Evolutionary conservation across 164 flowering plant species (phyloP).

Genomic region (Piper longum): DNA sequence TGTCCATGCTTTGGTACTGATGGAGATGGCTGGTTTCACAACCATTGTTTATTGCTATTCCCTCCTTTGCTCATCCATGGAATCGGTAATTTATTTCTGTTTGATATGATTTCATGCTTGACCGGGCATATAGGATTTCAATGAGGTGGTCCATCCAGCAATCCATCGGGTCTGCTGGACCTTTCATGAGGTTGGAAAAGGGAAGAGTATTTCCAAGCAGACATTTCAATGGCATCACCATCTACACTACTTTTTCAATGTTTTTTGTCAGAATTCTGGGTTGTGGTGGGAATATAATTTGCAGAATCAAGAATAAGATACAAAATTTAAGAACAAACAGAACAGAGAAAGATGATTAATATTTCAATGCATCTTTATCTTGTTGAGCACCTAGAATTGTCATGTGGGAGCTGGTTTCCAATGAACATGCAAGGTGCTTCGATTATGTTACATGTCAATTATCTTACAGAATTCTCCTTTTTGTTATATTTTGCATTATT

Average conservation of each 20-base stretch:
- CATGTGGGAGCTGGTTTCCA: too few relatives aligned
- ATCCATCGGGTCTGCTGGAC: slow-evolving; percentile 1
- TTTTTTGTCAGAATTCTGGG: neutral
- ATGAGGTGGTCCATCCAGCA: neutral
- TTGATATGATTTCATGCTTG: slow-evolving; percentile 1
- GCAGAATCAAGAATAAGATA: neutral
- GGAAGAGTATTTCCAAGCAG: neutral
- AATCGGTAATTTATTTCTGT: neutral
- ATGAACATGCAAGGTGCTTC: too few relatives aligned
- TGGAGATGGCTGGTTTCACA: slow-evolving; percentile 6
- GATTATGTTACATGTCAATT: too few relatives aligned
- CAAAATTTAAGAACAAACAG: neutral
- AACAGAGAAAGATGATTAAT: neutral
- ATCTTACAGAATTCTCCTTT: too few relatives aligned
- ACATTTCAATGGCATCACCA: slow-evolving; percentile 2
- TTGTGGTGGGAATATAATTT: neutral
- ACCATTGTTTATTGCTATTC: neutral
- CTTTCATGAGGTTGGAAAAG: slow-evolving; percentile 2
- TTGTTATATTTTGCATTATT: too few relatives aligned
- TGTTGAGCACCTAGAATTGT: neutral
- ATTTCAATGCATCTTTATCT: neutral
- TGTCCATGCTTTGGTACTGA: neutral
- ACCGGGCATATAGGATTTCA: slow-evolving; percentile 1
- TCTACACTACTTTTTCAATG: neutral
- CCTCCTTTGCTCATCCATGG: neutral